These are phyloP conservation scores for Oryza meyeriana DNA, from an alignment of 176 grass and related monocot species.

Conservation along the genomic window DNA sequence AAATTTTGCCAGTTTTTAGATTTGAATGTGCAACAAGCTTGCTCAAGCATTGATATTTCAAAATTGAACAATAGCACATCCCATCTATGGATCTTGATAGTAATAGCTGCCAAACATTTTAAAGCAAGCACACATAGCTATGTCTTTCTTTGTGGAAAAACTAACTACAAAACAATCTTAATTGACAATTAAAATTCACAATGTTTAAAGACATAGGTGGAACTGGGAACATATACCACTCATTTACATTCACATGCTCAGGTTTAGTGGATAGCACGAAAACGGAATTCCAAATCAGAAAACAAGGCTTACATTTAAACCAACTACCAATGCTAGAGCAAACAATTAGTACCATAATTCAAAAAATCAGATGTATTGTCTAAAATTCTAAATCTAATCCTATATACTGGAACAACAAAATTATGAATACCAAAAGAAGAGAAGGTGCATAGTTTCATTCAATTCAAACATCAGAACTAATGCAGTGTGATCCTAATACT, in stretches of 20 bases:
- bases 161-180: neutral
- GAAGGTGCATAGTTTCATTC: neutral
- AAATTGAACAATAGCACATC: neutral
- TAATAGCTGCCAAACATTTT: neutral
- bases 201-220: neutral
- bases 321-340: neutral
- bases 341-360: neutral
- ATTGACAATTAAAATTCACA: neutral
- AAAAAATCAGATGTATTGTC: neutral
- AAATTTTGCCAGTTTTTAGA: neutral
- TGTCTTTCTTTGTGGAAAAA: neutral
- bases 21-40: neutral
- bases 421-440: neutral
- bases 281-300: neutral
- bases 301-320: neutral
- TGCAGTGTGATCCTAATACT: neutral
- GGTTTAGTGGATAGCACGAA: neutral
- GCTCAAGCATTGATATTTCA: neutral
- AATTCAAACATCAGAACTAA: neutral
- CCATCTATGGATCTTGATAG: neutral
- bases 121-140: neutral
- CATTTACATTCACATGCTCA: neutral
- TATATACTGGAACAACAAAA: neutral
- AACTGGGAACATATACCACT: neutral
- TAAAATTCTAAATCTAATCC: neutral